Evolutionary conservation across 1,284 basidiomycete genomes (phyloP).

Genomic region (Trametes pubescens): DNA sequence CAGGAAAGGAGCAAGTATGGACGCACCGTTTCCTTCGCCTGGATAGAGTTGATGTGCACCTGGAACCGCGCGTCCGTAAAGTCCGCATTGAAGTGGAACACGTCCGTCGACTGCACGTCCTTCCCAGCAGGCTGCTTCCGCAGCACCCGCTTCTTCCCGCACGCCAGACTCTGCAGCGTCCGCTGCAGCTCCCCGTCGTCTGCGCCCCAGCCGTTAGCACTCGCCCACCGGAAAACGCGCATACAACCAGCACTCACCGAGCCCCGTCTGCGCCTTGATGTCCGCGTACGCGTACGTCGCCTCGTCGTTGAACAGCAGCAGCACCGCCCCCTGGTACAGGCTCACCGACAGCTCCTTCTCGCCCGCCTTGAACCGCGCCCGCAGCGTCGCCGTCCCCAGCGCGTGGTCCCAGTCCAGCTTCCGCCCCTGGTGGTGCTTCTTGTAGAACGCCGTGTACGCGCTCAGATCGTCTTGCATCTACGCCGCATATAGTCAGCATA

Average conservation of each 20-base stretch:
- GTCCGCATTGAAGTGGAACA: constrained; percentile 84
- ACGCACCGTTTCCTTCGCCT: constrained; percentile 88
- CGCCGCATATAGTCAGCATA: not conserved
- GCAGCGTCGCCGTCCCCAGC: constrained; percentile 80
- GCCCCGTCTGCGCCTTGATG: constrained; percentile 74
- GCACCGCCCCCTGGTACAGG: constrained; percentile 87
- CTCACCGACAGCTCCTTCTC: constrained; percentile 92
- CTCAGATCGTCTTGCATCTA: constrained; percentile 78
- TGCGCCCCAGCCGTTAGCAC: constrained; percentile 41
- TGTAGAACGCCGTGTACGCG: constrained; percentile 76
- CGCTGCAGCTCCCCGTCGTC: constrained; percentile 80
- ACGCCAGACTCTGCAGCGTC: constrained; percentile 92
- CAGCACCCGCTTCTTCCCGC: constrained; percentile 91
- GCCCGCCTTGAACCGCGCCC: constrained; percentile 72
- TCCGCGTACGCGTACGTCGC: constrained; percentile 69
- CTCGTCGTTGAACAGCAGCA: constrained; percentile 90
- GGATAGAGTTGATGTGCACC: constrained; percentile 96
- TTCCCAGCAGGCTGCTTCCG: constrained; percentile 82
- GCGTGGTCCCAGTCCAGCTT: constrained; percentile 86
- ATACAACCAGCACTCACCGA: constrained; percentile 62
- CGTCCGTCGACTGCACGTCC: constrained; percentile 82
- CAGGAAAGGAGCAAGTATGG: not conserved
- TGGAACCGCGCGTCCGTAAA: constrained; percentile 85
- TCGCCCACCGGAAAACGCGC: not conserved
- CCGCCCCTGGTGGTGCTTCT: constrained; percentile 74